Conservation (phyloP, 192 early-diverging fungal genomes). For the Chytriomyces sp. region DNA sequence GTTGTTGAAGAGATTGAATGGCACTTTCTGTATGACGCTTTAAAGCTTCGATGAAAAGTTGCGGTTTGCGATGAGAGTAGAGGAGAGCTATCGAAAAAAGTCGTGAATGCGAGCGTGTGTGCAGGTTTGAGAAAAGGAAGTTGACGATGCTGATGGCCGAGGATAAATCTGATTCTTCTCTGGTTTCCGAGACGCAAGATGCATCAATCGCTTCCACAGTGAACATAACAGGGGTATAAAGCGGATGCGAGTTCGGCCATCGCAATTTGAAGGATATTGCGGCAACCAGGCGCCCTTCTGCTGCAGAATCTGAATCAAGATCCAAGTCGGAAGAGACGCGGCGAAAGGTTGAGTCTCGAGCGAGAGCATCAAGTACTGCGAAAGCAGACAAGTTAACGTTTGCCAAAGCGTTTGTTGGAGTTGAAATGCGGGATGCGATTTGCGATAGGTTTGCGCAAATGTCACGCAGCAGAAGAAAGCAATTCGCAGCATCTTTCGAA, state of each 20-base stretch:
- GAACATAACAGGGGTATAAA: neutral
- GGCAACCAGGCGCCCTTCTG: neutral
- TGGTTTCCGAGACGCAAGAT: neutral
- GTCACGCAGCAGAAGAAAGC: neutral
- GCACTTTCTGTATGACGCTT: neutral
- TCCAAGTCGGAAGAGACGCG: too few species aligned
- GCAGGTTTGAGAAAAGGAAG: slow-evolving; percentile 3
- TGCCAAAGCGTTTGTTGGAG: too few species aligned
- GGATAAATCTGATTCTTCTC: neutral
- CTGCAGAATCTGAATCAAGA: neutral
- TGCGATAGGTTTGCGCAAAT: neutral
- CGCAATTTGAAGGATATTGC: neutral
- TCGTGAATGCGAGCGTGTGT: neutral
- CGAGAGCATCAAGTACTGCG: too few species aligned
- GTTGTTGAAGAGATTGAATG: neutral
- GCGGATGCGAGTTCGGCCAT: neutral
- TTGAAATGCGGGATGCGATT: neutral
- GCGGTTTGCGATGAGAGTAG: neutral
- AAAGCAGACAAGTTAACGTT: too few species aligned
- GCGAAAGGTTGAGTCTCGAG: too few species aligned
- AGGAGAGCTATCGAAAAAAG: neutral
- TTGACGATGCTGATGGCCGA: neutral
- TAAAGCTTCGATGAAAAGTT: neutral
- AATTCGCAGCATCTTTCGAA: neutral
- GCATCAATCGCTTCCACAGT: neutral